phyloP scores from a whole-genome alignment of 164 flowering plant species.

The Stephania japonica region DNA sequence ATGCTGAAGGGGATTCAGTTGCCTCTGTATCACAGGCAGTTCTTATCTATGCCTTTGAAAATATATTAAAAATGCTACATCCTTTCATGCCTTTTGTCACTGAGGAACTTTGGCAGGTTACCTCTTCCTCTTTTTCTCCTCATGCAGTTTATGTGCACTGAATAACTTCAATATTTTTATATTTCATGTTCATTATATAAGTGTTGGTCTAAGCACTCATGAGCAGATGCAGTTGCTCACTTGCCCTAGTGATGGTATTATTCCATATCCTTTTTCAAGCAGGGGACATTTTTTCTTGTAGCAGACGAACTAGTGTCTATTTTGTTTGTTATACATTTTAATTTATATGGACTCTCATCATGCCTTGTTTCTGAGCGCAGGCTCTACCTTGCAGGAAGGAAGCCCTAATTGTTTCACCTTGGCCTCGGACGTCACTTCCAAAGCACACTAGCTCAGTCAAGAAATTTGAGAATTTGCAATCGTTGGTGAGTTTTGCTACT shows the following conservation, averaged over 20 bases:
- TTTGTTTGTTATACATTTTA: not conserved
- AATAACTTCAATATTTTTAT: too few species aligned
- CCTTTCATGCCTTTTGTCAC: slow-evolving; percentile 99
- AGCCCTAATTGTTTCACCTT: slow-evolving; percentile 75
- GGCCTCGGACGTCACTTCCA: slow-evolving; percentile 80
- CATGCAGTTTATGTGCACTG: too few species aligned
- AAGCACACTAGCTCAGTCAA: slow-evolving; percentile 43
- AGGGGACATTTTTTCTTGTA: too few species aligned
- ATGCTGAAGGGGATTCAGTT: slow-evolving; percentile 39
- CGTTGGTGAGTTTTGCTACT: slow-evolving; percentile 51
- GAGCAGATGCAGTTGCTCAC: too few species aligned
- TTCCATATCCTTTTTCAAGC: too few species aligned
- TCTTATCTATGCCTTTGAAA: slow-evolving; percentile 78
- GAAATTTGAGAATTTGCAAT: slow-evolving; percentile 79
- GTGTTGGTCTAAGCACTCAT: too few species aligned
- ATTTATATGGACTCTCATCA: slow-evolving; percentile 2
- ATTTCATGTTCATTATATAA: too few species aligned
- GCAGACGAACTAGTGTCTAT: not conserved
- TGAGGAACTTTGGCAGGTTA: slow-evolving; percentile 96
- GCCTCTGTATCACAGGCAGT: slow-evolving; percentile 65
- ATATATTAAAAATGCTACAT: slow-evolving; percentile 74
- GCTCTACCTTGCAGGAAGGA: slow-evolving; percentile 67
- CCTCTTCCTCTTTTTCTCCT: not conserved
- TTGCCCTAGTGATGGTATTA: too few species aligned
- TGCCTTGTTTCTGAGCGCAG: slow-evolving; percentile 28